A percentile compares a stretch with the other conserved stretches of the same genome.
These are phyloP conservation scores for Entomortierella chlamydospora DNA, from an alignment of 192 early-diverging fungal species.

Conservation along the genomic window DNA sequence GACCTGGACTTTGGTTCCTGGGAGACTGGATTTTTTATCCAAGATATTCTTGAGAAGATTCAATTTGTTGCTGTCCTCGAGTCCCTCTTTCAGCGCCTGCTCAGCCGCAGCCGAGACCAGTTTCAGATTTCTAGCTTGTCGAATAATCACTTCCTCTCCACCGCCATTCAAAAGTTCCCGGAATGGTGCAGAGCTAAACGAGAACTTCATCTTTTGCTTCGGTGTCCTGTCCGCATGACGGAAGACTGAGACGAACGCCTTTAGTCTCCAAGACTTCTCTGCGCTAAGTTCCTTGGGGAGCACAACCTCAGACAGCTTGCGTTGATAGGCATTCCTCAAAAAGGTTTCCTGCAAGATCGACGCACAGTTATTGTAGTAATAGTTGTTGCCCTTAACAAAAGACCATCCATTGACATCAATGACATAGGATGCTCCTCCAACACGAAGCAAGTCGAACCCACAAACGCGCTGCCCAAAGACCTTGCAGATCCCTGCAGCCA, in stretches of 20 bases:
- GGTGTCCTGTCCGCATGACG: constrained; percentile 98
- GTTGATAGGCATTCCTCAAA: constrained; percentile 70
- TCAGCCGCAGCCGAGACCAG: constrained; percentile 73
- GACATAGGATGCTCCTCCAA: constrained; percentile 82
- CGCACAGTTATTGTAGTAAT: constrained; percentile 91
- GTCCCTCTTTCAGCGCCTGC: constrained; percentile 62
- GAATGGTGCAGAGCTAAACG: constrained; percentile 78
- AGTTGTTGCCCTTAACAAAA: constrained; percentile 95
- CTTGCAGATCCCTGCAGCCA: constrained; percentile 74
- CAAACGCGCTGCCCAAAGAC: constrained; percentile 94
- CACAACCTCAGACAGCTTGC: constrained; percentile 65
- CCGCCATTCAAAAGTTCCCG: constrained; percentile 75
- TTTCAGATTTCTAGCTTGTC: constrained; percentile 76
- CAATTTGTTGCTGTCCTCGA: constrained; percentile 64
- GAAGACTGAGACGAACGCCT: constrained; percentile 92
- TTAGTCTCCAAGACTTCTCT: constrained; percentile 91
- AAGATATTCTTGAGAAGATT: constrained; percentile 81
- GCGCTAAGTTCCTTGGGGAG: constrained; percentile 70
- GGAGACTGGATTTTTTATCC: constrained; percentile 79
- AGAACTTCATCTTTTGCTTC: constrained; percentile 97
- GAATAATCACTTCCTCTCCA: constrained; percentile 84
- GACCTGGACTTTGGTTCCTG: constrained; percentile 94
- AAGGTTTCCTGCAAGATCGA: constrained; percentile 81
- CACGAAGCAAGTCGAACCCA: constrained; percentile 92
- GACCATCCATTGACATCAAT: constrained; percentile 99